Percentiles rank a stretch among this genome's conserved stretches.
These are phyloP conservation scores for Colletotrichum cereale DNA, from an alignment of 2,329 filamentous ascomycete genomes.

Conservation along the genomic window DNA sequence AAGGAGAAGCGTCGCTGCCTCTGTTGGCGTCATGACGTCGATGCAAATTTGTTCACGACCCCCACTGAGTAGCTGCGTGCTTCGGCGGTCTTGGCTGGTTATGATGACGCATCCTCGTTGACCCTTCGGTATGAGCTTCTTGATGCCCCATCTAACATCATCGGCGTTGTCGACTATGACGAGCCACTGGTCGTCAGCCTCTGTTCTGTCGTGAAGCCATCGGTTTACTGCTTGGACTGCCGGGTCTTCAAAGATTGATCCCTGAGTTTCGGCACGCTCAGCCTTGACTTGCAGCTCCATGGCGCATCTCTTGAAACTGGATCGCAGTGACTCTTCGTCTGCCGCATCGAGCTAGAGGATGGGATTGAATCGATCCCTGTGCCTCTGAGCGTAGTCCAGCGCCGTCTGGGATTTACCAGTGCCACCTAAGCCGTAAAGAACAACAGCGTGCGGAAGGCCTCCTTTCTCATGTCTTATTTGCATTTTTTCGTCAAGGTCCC, in stretches of 20 bases:
- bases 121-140: neutral
- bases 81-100: neutral
- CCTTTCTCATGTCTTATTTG: neutral
- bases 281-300: neutral
- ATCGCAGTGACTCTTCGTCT: neutral
- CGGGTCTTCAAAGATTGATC: neutral
- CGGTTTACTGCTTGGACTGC: neutral
- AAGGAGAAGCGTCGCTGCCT: neutral
- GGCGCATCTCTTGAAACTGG: neutral
- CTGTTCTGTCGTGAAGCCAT: neutral
- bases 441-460: neutral
- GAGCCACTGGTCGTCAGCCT: neutral
- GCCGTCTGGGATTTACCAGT: neutral
- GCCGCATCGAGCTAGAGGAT: neutral
- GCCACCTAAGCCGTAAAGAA: neutral
- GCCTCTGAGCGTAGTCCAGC: neutral
- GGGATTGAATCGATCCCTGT: neutral
- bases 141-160: neutral
- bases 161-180: neutral
- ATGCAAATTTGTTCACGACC: neutral
- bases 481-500: neutral
- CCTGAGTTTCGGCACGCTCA: neutral
- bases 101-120: neutral
- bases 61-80: neutral
- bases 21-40: neutral